phyloP scores from a whole-genome alignment of 169 alveolate genomes.

The Plasmodium yoelii region DNA sequence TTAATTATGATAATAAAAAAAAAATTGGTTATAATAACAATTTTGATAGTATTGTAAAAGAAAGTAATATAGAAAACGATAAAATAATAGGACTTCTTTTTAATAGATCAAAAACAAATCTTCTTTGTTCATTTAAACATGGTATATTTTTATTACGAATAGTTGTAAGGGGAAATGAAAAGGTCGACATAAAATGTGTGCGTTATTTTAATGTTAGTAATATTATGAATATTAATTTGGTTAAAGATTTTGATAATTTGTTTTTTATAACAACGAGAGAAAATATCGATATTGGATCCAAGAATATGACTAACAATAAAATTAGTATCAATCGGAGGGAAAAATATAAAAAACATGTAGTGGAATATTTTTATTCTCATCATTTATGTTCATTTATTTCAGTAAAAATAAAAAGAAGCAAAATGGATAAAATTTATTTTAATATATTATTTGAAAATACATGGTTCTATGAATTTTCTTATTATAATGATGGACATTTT shows the following conservation, averaged over 20 bases:
- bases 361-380: not conserved
- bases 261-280: slow-evolving; percentile 36
- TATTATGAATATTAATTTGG: slow-evolving; percentile 32
- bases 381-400: slow-evolving; percentile 30
- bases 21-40: not conserved
- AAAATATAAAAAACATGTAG: not conserved
- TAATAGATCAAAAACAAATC: slow-evolving; percentile 22
- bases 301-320: not conserved
- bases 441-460: slow-evolving; percentile 33
- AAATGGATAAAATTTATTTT: slow-evolving; percentile 20
- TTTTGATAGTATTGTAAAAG: not conserved
- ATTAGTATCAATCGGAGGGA: not conserved
- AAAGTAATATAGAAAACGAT: not conserved
- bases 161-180: slow-evolving; percentile 42
- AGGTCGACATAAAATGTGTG: slow-evolving; percentile 29
- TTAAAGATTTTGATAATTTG: slow-evolving; percentile 33
- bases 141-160: slow-evolving; percentile 24
- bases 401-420: slow-evolving; percentile 4
- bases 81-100: slow-evolving; percentile 31
- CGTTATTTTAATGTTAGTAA: slow-evolving; percentile 2
- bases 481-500: slow-evolving; percentile 12
- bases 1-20: not conserved
- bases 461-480: slow-evolving; percentile 10
- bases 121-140: slow-evolving; percentile 19
- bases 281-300: not conserved